A percentile compares a stretch with the other conserved stretches of the same genome.
Evolutionary conservation across 2,329 filamentous ascomycete species (phyloP).

Genomic region (Colletotrichum destructivum): DNA sequence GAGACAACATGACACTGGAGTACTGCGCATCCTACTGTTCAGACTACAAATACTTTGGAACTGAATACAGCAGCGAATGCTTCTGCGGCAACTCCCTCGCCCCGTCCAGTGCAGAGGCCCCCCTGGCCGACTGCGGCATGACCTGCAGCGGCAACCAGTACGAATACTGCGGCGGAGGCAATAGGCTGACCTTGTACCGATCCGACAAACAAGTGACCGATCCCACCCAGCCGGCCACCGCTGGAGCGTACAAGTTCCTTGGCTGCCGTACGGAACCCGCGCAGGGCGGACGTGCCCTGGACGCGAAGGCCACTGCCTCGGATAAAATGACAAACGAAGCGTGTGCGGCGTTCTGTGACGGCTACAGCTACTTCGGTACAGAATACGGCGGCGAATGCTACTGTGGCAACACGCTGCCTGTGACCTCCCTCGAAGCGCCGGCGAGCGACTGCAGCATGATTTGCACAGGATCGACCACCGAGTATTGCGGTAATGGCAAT

Average conservation of each 20-base stretch:
- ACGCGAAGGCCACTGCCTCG: slow-evolving; percentile 44
- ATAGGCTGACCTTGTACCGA: slow-evolving; percentile 54
- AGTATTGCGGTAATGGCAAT: slow-evolving; percentile 59
- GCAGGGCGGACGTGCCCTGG: slow-evolving; percentile 51
- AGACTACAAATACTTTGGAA: slow-evolving; percentile 58
- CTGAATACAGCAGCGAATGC: slow-evolving; percentile 57
- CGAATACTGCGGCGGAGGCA: slow-evolving; percentile 53
- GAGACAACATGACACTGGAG: slow-evolving; percentile 53
- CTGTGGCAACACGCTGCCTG: slow-evolving; percentile 51
- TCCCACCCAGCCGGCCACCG: slow-evolving; percentile 51
- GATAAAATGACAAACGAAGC: slow-evolving; percentile 52
- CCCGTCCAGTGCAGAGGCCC: slow-evolving; percentile 47
- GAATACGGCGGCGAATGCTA: slow-evolving; percentile 57
- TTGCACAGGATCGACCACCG: slow-evolving; percentile 54
- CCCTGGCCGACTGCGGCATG: slow-evolving; percentile 53
- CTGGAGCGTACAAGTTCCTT: slow-evolving; percentile 51
- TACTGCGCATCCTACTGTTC: slow-evolving; percentile 53
- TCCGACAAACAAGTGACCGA: slow-evolving; percentile 46
- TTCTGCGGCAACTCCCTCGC: slow-evolving; percentile 55
- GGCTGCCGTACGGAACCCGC: slow-evolving; percentile 57
- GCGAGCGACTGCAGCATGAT: slow-evolving; percentile 57
- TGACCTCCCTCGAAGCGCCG: slow-evolving; percentile 49
- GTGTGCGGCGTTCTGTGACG: slow-evolving; percentile 52
- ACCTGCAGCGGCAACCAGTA: slow-evolving; percentile 51
- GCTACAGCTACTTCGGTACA: slow-evolving; percentile 53